A percentile compares a stretch with the other conserved stretches of the same genome.
These are phyloP conservation scores for Pythium phragmitis DNA, from an alignment of 352 stramenopile species.

Conservation along the genomic window DNA sequence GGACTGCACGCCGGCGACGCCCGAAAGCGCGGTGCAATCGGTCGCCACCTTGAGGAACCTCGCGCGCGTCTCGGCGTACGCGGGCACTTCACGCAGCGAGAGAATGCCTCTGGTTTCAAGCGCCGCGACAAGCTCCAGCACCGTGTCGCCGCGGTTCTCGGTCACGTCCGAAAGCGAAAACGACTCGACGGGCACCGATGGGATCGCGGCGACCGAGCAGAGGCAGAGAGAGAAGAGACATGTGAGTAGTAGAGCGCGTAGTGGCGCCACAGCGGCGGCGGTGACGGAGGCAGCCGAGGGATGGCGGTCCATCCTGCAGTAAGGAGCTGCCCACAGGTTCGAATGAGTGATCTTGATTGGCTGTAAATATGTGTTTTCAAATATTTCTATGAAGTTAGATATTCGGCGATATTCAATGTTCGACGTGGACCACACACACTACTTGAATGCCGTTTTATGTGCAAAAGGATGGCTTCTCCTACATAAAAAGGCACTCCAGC, in stretches of 20 bases:
- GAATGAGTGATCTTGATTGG: neutral
- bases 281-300: neutral
- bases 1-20: slow-evolving; percentile 7
- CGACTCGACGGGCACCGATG: slow-evolving; percentile 6
- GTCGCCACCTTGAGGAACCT: slow-evolving; percentile 18
- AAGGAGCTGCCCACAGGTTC: neutral
- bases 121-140: slow-evolving; percentile 14
- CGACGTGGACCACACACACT: no score
- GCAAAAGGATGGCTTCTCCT: no score
- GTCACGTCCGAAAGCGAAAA: slow-evolving; percentile 10
- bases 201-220: neutral
- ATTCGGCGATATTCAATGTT: no score
- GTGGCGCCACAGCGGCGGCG: neutral
- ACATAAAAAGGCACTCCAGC: no score
- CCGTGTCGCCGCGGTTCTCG: slow-evolving; percentile 6
- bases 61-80: slow-evolving; percentile 20
- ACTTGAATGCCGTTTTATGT: no score
- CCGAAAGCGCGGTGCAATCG: slow-evolving; percentile 12
- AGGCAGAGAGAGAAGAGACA: neutral
- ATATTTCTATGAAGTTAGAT: neutral
- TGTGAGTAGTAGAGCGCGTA: neutral
- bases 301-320: neutral
- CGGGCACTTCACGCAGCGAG: slow-evolving; percentile 22
- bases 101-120: slow-evolving; percentile 25
- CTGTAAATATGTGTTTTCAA: neutral